These are phyloP conservation scores for Ambrosiella beaveri DNA, from an alignment of 2,329 filamentous ascomycete species.

Conservation along the genomic window DNA sequence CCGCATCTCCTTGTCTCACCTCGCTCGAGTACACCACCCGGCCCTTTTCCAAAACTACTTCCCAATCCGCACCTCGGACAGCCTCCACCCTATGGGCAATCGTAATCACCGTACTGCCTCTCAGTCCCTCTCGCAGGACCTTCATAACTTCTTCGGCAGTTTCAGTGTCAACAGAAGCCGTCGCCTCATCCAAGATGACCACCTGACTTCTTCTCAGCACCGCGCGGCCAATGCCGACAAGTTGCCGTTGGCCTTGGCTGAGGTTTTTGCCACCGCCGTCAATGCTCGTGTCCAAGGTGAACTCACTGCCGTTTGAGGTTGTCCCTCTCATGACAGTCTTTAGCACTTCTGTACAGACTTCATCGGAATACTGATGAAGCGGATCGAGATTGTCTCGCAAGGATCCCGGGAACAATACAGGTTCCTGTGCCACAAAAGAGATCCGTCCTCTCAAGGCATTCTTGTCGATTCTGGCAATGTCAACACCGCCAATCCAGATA, in stretches of 20 bases:
- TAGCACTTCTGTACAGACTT: constrained; percentile 34
- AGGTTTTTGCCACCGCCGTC: constrained; percentile 44
- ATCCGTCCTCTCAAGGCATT: constrained; percentile 38
- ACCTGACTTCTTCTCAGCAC: constrained; percentile 42
- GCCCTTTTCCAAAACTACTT: constrained; percentile 34
- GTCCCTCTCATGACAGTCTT: constrained; percentile 28
- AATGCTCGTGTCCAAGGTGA: constrained; percentile 32
- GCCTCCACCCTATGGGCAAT: constrained; percentile 50
- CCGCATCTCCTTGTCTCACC: not conserved
- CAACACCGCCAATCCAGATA: constrained; percentile 36
- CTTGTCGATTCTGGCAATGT: constrained; percentile 36
- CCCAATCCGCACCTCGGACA: constrained; percentile 40
- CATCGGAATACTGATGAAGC: constrained; percentile 37
- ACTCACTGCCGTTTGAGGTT: constrained; percentile 16
- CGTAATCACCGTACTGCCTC: constrained; percentile 42
- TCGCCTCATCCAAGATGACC: constrained; percentile 48
- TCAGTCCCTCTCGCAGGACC: constrained; percentile 37
- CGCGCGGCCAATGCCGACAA: constrained; percentile 42
- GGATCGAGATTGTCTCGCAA: constrained; percentile 52
- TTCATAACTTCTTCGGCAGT: constrained; percentile 42
- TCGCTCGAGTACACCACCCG: constrained; percentile 27
- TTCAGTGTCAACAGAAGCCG: constrained; percentile 42
- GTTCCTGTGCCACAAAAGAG: constrained; percentile 48
- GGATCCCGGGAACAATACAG: constrained; percentile 41
- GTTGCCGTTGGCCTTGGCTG: constrained; percentile 45